These are phyloP conservation scores for Emiliania huxleyi DNA, from an alignment of 78 protist species.

Conservation along the genomic window DNA sequence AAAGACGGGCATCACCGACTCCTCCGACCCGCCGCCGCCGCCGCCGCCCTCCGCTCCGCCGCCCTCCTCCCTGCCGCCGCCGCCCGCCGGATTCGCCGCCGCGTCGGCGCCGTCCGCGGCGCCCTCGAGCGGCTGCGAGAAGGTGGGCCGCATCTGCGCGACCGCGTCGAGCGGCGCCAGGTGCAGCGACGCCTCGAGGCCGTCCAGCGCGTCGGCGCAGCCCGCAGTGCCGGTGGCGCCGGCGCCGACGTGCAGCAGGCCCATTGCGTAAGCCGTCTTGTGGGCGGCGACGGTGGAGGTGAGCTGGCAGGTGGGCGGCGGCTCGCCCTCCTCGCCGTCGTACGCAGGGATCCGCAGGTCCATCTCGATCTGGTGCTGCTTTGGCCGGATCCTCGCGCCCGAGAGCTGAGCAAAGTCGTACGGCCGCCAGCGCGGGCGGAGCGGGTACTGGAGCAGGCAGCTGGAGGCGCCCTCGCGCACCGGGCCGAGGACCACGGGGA, in stretches of 20 bases:
- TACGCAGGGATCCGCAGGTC: not conserved
- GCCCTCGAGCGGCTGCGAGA: not conserved
- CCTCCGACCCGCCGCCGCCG: not conserved
- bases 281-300: not conserved
- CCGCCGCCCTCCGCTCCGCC: not conserved
- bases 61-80: too few relatives aligned
- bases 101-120: not conserved
- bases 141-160: not conserved
- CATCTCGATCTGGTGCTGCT: not conserved
- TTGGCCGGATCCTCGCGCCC: not conserved
- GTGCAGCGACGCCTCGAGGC: not conserved
- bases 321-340: not conserved
- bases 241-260: not conserved
- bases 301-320: not conserved
- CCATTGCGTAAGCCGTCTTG: not conserved
- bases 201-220: not conserved
- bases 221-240: not conserved
- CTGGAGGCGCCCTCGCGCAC: not conserved
- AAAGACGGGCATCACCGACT: not conserved
- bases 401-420: not conserved
- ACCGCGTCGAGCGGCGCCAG: not conserved
- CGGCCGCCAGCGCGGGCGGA: conserved; percentile 1
- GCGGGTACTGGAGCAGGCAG: not conserved
- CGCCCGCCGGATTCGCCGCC: too few relatives aligned
- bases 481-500: not conserved